Conservation (phyloP, 148 eudicot genomes). For the Rhododendron williamsianum region DNA sequence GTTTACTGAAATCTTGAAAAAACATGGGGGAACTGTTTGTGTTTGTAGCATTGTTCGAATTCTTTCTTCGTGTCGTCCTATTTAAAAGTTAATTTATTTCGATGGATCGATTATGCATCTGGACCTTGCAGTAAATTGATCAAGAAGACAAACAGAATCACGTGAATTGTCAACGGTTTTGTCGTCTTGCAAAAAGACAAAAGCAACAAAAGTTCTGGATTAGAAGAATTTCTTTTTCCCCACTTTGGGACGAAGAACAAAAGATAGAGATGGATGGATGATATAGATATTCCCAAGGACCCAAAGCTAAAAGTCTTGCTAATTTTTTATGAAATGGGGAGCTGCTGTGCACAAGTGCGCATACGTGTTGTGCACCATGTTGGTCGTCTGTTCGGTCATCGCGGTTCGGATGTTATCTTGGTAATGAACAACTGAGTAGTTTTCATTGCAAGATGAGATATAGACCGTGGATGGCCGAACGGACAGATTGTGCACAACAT, state of each 20-base stretch:
- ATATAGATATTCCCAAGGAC: not conserved
- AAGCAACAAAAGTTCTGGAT: not conserved
- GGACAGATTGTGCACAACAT: too few species aligned
- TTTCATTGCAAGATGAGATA: too few species aligned
- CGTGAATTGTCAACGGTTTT: not conserved
- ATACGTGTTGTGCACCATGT: too few species aligned
- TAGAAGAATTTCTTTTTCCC: not conserved
- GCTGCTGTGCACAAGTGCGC: too few species aligned
- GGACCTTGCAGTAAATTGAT: not conserved
- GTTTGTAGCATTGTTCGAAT: not conserved
- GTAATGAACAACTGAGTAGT: too few species aligned
- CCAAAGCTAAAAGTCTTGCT: not conserved
- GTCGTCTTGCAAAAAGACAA: not conserved
- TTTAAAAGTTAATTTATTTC: not conserved
- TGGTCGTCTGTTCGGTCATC: too few species aligned
- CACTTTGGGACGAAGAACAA: not conserved
- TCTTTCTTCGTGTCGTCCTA: not conserved
- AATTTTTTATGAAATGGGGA: too few species aligned
- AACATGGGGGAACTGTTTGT: not conserved
- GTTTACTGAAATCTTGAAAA: not conserved
- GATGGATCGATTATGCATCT: not conserved
- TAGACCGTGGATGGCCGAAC: too few species aligned
- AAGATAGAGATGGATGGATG: not conserved
- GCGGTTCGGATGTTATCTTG: too few species aligned
- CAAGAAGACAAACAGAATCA: not conserved